Base-by-base conservation (phyloP, 495 filamentous ascomycete genomes). In the Podospora sp. region DNA sequence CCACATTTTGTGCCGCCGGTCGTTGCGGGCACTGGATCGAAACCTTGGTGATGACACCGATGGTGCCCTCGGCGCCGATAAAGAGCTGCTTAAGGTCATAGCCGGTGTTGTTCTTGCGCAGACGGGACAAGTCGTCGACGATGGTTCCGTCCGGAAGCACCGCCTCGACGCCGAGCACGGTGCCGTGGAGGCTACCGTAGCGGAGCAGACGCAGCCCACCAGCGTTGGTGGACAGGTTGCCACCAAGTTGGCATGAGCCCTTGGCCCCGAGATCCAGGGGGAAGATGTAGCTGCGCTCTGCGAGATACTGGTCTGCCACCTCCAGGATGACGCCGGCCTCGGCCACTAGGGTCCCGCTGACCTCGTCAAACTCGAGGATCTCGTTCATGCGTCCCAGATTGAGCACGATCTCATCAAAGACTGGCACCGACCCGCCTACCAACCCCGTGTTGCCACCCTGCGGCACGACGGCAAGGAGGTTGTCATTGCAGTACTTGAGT, bases 81-180 rank as follows among this genome's bases (percentile, higher is more conserved):
- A 98, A 97, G 24, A 99, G 86, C 78, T 99, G 95, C 83, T 99
- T 99, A 52, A 99, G 80, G 74, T 98, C 95, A 77, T 97, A 98
- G 24, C 95, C 95, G 8, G 63, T 99, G 80, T 99, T 99, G 84
- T 99, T 98, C 82, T 99, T 99, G 60, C 96, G 89, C 49, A 98
- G 80, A 62, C 83, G 92, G 63, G 86, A 91, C 25, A 99, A 86
- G 63, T 97, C 91, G 68, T 99, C 89, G 16, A 99, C 83, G 63
- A 99, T 86, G 14, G 92, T 96, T 35, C 95, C 95, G 72, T 98
- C 91, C 7, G 95, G 91, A 35, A 98, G 80, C 20, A 99, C 96
- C 8, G 90, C 95, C 80, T 98, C 94, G 33, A 99, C 83, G 20
- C 95, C 95, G 12, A 99, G 83, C 1, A 97, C 92, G 40, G 83